phyloP scores from a whole-genome alignment of 805 yeast species.

The Ogataea philodendri region DNA sequence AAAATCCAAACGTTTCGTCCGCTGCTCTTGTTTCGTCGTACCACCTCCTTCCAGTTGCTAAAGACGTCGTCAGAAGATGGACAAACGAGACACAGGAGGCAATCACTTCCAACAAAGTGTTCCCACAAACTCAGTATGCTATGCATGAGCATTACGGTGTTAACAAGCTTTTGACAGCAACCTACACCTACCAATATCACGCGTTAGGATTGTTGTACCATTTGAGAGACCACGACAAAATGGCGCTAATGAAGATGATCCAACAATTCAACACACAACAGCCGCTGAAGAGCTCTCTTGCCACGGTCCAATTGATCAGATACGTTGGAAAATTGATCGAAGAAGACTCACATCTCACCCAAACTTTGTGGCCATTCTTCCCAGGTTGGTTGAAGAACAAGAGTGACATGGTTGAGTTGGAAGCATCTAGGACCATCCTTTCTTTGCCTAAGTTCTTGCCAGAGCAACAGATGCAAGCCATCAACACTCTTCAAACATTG shows the following conservation, averaged over 20 bases:
- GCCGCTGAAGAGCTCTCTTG: slow-evolving; percentile 73
- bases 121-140: slow-evolving; percentile 48
- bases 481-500: slow-evolving; percentile 70
- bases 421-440: slow-evolving; percentile 78
- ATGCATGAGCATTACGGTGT: slow-evolving; percentile 56
- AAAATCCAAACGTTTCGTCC: slow-evolving; percentile 80
- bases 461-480: slow-evolving; percentile 67
- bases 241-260: slow-evolving; percentile 89
- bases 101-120: slow-evolving; percentile 59
- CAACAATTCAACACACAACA: slow-evolving; percentile 65
- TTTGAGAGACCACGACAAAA: slow-evolving; percentile 84
- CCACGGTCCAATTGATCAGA: slow-evolving; percentile 81
- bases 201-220: slow-evolving; percentile 89
- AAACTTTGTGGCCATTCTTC: slow-evolving; percentile 62
- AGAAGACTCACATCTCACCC: slow-evolving; percentile 66
- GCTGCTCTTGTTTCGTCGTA: slow-evolving; percentile 94
- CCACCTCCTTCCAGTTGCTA: slow-evolving; percentile 84
- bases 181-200: slow-evolving; percentile 89
- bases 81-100: slow-evolving; percentile 93
- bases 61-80: slow-evolving; percentile 91
- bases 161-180: slow-evolving; percentile 59
- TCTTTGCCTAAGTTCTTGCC: slow-evolving; percentile 53
- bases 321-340: slow-evolving; percentile 68
- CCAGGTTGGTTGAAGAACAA: slow-evolving; percentile 72
- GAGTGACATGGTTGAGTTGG: slow-evolving; percentile 86